Base-by-base conservation (phyloP, 805 yeast species). In the Pichia occidentalis region DNA sequence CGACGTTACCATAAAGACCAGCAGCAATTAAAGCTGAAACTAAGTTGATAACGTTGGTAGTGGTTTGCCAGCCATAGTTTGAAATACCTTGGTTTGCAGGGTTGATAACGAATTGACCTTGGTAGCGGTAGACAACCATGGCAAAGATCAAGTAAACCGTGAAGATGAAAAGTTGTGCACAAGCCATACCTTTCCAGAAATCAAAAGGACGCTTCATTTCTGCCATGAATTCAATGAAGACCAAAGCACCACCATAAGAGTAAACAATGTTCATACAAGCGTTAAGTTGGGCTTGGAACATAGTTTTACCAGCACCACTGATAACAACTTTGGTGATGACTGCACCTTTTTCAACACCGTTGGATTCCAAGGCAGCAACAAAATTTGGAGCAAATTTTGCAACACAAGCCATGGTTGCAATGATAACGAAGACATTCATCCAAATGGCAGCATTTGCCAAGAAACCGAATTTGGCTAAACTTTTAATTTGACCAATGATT, bases 231-330 rank as follows among this genome's bases (percentile, higher is more conserved):
- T 69, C 71, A 27, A 63, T 55, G 52, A 68, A 68, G 40, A 68
- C 61, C 45, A 68, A 62, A 18, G 73, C 70, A 51, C 73, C 74
- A 43, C 73, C 74, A 58, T 66, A 68, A 7, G 73, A 64, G 45
- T 64, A 68, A 24, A 68, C 71, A 52, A 68, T 67, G 51, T 68
- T 67, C 63, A 66, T 66, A 28, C 41, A 38, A 13, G 41, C 41
- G 18, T 38, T 38, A 2, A 38, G 11, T 33, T 38, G 41, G 17
- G 19, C 24, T 28, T 32, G 37, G 16, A 32, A 38, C 49, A 62
- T 50, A 24, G 64, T 68, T 29, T 51, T 51, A 26, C 32, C 32
- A 21, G 64, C 56, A 24, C 41, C 37, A 23, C 28, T 20, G 16
- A 38, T 14, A 16, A 38, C 37, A 29, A 32, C 37, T 38, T 61